Percentiles rank a stretch among this genome's conserved stretches.
Conservation (phyloP, 2,329 filamentous ascomycete genomes). For the Trichocomaceae sp. region DNA sequence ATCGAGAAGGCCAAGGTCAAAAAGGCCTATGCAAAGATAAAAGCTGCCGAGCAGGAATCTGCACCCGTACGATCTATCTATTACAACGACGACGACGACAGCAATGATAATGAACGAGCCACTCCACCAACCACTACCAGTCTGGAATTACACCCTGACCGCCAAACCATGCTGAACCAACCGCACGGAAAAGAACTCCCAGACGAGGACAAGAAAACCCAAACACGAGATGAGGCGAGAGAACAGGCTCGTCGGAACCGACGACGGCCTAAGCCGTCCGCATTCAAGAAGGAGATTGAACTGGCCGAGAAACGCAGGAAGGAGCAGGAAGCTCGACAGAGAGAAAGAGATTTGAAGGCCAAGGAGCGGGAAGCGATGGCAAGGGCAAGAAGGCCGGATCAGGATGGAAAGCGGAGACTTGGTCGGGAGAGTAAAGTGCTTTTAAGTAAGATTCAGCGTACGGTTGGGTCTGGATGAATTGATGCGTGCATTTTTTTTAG, state of each 20-base stretch:
- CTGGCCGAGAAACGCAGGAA: conserved; percentile 57
- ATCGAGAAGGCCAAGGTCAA: conserved; percentile 92
- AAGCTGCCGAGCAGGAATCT: conserved; percentile 50
- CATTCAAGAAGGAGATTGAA: conserved; percentile 62
- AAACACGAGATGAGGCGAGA: conserved; percentile 16
- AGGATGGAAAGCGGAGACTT: conserved; percentile 68
- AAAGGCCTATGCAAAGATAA: conserved; percentile 85
- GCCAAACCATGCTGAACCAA: conserved; percentile 53
- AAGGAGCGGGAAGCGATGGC: conserved; percentile 63
- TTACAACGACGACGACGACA: conserved; percentile 21
- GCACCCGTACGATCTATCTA: conserved; percentile 29
- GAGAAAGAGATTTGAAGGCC: conserved; percentile 61
- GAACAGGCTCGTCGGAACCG: conserved; percentile 23
- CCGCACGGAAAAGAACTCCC: conserved; percentile 11
- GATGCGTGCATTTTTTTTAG: no score
- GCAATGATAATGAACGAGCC: conserved; percentile 10
- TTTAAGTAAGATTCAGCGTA: conserved; percentile 68
- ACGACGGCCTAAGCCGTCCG: conserved; percentile 38
- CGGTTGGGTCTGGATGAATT: conserved; percentile 48
- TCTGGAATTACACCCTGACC: conserved; percentile 54
- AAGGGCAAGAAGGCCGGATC: conserved; percentile 54
- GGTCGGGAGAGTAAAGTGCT: conserved; percentile 73
- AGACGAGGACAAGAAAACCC: neutral
- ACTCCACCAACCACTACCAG: conserved; percentile 26
- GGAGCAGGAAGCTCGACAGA: conserved; percentile 58